Evolutionary conservation across 441 rosid genomes (phyloP).

Genomic region (Pelargonium cotyledonis): DNA sequence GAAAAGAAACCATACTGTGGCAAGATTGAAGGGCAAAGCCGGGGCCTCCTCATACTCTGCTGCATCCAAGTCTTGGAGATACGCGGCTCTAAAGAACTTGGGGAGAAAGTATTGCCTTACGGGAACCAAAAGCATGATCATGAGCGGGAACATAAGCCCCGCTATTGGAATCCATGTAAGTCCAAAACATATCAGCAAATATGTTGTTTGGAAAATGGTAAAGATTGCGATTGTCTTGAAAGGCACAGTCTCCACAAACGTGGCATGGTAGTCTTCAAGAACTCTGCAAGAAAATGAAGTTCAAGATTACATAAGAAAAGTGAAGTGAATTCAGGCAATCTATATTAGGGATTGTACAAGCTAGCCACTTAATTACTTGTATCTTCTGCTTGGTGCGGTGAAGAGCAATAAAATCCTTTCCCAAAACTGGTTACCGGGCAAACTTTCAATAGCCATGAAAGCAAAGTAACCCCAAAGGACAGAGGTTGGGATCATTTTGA

Average conservation of each 20-base stretch:
- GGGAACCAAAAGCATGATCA: conserved; percentile 76
- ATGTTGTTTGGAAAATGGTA: conserved; percentile 59
- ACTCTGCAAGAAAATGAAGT: conserved; percentile 36
- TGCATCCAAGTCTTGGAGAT: conserved; percentile 72
- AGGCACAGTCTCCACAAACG: conserved; percentile 63
- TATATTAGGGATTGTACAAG: conserved; percentile 6
- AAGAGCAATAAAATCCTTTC: conserved; percentile 70
- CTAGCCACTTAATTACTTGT: conserved; percentile 37
- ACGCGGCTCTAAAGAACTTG: conserved; percentile 58
- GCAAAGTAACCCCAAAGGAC: conserved; percentile 88
- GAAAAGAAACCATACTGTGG: conserved; percentile 39
- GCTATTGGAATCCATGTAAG: conserved; percentile 76
- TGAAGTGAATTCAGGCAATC: not conserved
- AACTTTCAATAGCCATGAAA: conserved; percentile 74
- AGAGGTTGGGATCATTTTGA: conserved; percentile 69
- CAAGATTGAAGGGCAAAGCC: conserved; percentile 53
- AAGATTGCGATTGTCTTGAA: conserved; percentile 51
- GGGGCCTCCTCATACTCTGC: conserved; percentile 77
- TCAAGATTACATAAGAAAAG: conserved; percentile 12
- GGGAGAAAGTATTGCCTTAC: conserved; percentile 61
- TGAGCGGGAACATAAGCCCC: conserved; percentile 64
- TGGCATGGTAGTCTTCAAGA: conserved; percentile 47
- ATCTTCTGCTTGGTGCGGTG: conserved; percentile 69
- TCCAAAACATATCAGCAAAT: conserved; percentile 62
- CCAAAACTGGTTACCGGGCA: conserved; percentile 82